Conservation (phyloP, 768 basidiomycete species). For the Sistotremastrum niveocremeum region DNA sequence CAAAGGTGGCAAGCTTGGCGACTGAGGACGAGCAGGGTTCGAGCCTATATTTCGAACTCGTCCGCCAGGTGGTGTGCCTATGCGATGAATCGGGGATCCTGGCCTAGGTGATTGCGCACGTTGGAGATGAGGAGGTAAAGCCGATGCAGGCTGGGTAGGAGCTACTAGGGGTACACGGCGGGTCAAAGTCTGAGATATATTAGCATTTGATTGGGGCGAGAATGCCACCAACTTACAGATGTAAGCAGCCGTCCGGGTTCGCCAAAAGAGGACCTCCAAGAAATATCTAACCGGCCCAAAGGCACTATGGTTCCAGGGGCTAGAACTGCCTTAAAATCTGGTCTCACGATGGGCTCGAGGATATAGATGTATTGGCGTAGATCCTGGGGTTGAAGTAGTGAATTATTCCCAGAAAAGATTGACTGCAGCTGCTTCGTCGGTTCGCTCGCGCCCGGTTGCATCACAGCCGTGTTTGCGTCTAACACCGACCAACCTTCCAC, state of each 20-base stretch:
- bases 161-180: conserved; percentile 54
- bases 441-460: conserved; percentile 4
- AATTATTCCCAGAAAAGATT: conserved; percentile 48
- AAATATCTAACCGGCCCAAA: conserved; percentile 78
- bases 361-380: conserved; percentile 82
- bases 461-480: conserved; percentile 34
- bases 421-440: conserved; percentile 14
- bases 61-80: conserved; percentile 20
- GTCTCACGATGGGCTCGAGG: conserved; percentile 34
- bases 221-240: conserved; percentile 32
- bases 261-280: conserved; percentile 76
- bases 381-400: conserved; percentile 74
- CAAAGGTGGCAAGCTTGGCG: conserved; percentile 17
- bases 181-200: conserved; percentile 45
- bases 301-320: conserved; percentile 61
- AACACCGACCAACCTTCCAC: conserved; percentile 49
- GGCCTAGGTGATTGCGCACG: conserved; percentile 31
- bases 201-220: neutral
- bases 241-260: conserved; percentile 82
- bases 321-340: conserved; percentile 26
- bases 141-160: conserved; percentile 41
- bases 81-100: conserved; percentile 18
- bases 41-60: conserved; percentile 20
- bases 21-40: conserved; percentile 10
- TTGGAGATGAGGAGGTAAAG: conserved; percentile 67